phyloP scores from a whole-genome alignment of 768 basidiomycete genomes.

The Termitomyces sp. region DNA sequence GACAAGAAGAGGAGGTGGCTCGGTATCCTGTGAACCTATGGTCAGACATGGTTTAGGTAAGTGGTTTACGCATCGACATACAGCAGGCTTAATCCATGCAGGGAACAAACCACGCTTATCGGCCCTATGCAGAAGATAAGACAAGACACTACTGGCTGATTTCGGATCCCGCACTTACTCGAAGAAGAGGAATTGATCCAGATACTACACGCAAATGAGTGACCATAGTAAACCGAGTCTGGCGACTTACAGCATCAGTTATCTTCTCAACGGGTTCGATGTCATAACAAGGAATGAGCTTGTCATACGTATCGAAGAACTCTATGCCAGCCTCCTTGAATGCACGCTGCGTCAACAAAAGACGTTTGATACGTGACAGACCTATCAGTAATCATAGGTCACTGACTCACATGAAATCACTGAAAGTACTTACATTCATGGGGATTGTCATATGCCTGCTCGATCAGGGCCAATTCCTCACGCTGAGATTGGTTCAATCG shows the following conservation, averaged over 20 bases:
- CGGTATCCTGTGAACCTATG: slow-evolving; percentile 60
- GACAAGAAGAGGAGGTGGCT: slow-evolving; percentile 93
- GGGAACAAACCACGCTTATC: slow-evolving; percentile 99
- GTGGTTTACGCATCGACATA: slow-evolving; percentile 21
- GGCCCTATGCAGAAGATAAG: slow-evolving; percentile 40
- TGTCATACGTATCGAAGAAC: slow-evolving; percentile 97
- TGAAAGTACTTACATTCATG: slow-evolving; percentile 73
- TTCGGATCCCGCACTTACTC: slow-evolving; percentile 44
- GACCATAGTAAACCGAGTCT: not conserved
- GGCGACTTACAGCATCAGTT: slow-evolving; percentile 79
- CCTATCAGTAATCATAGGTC: slow-evolving; percentile 31
- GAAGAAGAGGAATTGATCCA: slow-evolving; percentile 98
- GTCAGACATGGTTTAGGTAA: not conserved
- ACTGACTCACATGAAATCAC: not conserved
- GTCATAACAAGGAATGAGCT: slow-evolving; percentile 97
- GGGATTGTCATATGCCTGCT: slow-evolving; percentile 99
- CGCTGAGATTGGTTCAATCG: slow-evolving; percentile 97
- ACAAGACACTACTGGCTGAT: not conserved
- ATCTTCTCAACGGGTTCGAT: slow-evolving; percentile 99
- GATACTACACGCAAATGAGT: slow-evolving; percentile 50
- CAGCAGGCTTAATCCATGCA: slow-evolving; percentile 97
- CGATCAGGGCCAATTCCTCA: slow-evolving; percentile 96
- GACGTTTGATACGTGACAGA: slow-evolving; percentile 95
- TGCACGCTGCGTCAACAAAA: slow-evolving; percentile 93
- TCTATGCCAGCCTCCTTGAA: slow-evolving; percentile 99